Conservation (phyloP, 73 alveolate genomes). For the Paramecium biaurelia region DNA sequence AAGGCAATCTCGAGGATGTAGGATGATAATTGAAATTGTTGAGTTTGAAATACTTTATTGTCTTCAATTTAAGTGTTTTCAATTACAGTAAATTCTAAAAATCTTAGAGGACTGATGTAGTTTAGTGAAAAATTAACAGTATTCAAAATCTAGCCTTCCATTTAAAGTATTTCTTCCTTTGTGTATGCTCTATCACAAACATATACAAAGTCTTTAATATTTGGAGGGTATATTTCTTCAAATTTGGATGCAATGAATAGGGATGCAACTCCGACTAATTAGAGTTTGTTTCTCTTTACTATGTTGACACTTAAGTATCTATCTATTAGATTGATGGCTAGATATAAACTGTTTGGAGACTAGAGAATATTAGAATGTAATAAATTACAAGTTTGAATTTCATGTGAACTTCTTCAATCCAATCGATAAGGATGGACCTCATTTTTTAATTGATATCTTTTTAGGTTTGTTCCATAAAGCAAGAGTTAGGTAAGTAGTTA, state of each 20-base stretch:
- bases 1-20: slow-evolving; percentile 7
- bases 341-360: slow-evolving; percentile 82
- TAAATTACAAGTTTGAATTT: slow-evolving; percentile 84
- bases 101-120: slow-evolving; percentile 82
- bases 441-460: slow-evolving; percentile 86
- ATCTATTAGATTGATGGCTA: slow-evolving; percentile 89
- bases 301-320: slow-evolving; percentile 74
- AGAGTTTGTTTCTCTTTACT: slow-evolving; percentile 71
- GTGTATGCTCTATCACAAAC: slow-evolving; percentile 91
- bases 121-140: slow-evolving; percentile 83
- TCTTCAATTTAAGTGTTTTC: slow-evolving; percentile 9
- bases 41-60: neutral
- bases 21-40: neutral
- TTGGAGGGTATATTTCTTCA: slow-evolving; percentile 97
- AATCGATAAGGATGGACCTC: slow-evolving; percentile 94
- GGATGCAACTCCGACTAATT: slow-evolving; percentile 90
- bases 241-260: slow-evolving; percentile 92
- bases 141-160: slow-evolving; percentile 82
- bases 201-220: slow-evolving; percentile 87
- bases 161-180: slow-evolving; percentile 80
- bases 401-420: slow-evolving; percentile 94
- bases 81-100: slow-evolving; percentile 67
- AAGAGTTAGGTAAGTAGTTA: neutral
- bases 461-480: slow-evolving; percentile 62
- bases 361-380: neutral